phyloP scores from a whole-genome alignment of 805 yeast genomes.

The Starmerella bombi region DNA sequence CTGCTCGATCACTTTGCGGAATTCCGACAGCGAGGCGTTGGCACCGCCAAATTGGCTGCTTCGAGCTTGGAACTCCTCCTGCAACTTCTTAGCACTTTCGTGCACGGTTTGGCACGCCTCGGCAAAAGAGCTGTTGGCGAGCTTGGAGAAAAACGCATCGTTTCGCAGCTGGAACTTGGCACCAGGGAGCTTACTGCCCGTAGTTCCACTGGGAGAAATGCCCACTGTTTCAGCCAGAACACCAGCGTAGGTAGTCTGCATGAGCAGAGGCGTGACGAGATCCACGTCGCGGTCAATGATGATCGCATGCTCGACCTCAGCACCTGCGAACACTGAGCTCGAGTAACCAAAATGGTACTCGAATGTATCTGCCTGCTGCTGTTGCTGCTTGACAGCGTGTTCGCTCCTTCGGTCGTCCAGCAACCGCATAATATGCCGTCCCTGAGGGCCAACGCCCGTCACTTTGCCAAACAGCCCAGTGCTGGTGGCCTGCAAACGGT shows the following conservation, averaged over 20 bases:
- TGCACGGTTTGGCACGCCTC: constrained; percentile 64
- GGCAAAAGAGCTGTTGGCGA: constrained; percentile 63
- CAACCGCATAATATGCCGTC: constrained; percentile 34
- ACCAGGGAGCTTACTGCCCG: constrained; percentile 10
- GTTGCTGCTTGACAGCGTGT: constrained; percentile 10
- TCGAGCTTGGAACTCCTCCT: constrained; percentile 43
- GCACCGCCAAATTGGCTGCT: background rate
- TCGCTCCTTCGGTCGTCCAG: constrained; percentile 17
- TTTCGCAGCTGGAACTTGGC: constrained; percentile 7
- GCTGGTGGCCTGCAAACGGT: constrained; percentile 30
- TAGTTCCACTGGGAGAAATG: constrained; percentile 28
- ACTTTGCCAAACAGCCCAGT: constrained; percentile 38
- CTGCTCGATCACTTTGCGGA: constrained; percentile 57
- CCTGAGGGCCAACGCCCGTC: constrained; percentile 46
- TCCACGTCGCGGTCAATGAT: constrained; percentile 72
- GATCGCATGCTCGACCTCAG: constrained; percentile 43
- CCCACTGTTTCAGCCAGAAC: constrained; percentile 60
- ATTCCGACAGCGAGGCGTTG: constrained; percentile 41
- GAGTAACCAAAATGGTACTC: constrained; percentile 24
- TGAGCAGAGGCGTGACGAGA: constrained; percentile 51
- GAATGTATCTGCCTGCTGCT: constrained; percentile 7
- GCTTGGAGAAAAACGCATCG: constrained; percentile 23
- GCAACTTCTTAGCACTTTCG: constrained; percentile 54
- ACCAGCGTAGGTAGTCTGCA: constrained; percentile 74
- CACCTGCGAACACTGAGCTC: constrained; percentile 24